Evolutionary conservation across 1,284 basidiomycete genomes (phyloP).

Genomic region (Cutaneotrichosporon sp.): DNA sequence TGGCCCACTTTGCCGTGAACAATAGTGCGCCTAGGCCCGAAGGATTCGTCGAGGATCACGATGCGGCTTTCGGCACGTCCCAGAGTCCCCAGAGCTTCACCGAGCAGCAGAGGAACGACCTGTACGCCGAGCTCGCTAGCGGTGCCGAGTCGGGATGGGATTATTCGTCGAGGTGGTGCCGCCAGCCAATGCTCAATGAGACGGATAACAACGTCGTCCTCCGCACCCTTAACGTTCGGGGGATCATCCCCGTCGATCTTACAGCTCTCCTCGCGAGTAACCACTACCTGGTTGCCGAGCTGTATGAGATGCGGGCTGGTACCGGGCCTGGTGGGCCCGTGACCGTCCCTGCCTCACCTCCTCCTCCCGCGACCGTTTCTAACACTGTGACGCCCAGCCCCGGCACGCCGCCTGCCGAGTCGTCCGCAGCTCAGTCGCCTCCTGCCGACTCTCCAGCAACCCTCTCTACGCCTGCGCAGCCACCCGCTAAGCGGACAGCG

Average conservation of each 20-base stretch:
- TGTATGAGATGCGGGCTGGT: slow-evolving; percentile 58
- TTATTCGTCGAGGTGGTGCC: slow-evolving; percentile 57
- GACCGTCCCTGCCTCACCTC: too few relatives aligned
- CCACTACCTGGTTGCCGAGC: slow-evolving; percentile 61
- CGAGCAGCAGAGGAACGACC: slow-evolving; percentile 60
- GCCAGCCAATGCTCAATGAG: slow-evolving; percentile 55
- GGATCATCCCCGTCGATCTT: slow-evolving; percentile 71
- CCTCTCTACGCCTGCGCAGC: background rate
- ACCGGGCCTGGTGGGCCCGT: background rate
- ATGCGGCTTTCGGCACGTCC: slow-evolving; percentile 66
- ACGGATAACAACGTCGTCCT: slow-evolving; percentile 60
- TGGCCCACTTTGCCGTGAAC: slow-evolving; percentile 69
- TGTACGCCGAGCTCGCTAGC: slow-evolving; percentile 86
- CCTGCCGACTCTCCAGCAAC: background rate
- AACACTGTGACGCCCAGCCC: background rate
- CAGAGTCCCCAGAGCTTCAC: slow-evolving; percentile 58
- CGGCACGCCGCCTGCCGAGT: background rate
- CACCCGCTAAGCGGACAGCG: background rate
- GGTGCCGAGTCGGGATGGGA: slow-evolving; percentile 74
- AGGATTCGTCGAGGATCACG: slow-evolving; percentile 65
- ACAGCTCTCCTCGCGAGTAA: slow-evolving; percentile 71
- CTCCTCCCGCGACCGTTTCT: background rate
- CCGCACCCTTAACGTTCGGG: slow-evolving; percentile 68
- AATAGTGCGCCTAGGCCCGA: slow-evolving; percentile 89
- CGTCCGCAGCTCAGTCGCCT: background rate